Percentiles rank a stretch among this genome's conserved stretches.
These are phyloP conservation scores for Chlamydomonas urium DNA, from an alignment of 139 green algal species.

Conservation along the genomic window DNA sequence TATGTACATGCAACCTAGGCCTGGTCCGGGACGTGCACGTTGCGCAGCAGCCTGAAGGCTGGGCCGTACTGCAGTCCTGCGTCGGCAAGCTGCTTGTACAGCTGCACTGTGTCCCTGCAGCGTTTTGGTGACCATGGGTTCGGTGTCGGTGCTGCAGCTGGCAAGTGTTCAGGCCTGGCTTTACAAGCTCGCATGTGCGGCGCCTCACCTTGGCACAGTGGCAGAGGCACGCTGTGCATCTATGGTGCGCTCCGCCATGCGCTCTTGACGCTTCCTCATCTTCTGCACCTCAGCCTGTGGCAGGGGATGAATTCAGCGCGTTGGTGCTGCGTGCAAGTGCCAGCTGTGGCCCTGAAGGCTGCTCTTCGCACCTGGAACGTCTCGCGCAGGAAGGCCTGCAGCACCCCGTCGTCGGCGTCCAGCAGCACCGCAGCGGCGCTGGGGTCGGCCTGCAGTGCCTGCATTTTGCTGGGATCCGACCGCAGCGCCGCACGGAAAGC, in stretches of 20 bases:
- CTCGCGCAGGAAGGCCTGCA: conserved; percentile 12
- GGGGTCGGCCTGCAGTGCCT: neutral
- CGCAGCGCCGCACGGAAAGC: conserved; percentile 6
- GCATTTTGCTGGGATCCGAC: conserved; percentile 4
- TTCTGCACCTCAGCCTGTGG: conserved; percentile 2
- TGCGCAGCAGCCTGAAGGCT: conserved; percentile 81
- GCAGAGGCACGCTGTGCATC: conserved; percentile 79
- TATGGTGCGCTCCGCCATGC: conserved; percentile 74
- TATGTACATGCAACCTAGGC: too few species aligned
- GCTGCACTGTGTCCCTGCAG: conserved; percentile 51
- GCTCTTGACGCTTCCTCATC: neutral
- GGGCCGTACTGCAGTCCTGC: conserved; percentile 86
- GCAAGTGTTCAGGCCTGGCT: too few species aligned
- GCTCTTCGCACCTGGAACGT: conserved; percentile 12
- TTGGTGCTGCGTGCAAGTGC: neutral
- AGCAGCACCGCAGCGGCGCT: neutral
- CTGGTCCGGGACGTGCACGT: conserved; percentile 74
- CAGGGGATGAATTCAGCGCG: conserved; percentile 3
- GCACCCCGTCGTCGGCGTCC: neutral
- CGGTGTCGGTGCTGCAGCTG: too few species aligned
- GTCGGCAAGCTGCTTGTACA: conserved; percentile 77
- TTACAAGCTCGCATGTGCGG: too few species aligned
- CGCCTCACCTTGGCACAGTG: conserved; percentile 45
- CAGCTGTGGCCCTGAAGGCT: neutral
- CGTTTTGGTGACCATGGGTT: neutral